Base-by-base conservation (phyloP, 73 alveolate genomes). In the Paraurostyla sp. region DNA sequence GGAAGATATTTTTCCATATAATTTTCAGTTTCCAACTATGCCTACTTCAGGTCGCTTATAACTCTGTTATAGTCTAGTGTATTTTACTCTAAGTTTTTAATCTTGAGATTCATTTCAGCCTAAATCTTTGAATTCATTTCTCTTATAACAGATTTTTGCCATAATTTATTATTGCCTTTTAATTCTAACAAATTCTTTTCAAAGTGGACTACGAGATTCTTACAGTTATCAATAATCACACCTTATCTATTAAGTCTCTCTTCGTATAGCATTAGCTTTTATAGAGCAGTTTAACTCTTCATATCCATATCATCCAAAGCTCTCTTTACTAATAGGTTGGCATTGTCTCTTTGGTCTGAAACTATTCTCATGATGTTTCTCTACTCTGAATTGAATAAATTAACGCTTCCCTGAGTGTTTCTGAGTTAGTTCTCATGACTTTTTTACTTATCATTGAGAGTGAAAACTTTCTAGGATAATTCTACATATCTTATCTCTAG, bases 1-100 rank as follows among this genome's bases (percentile, higher is more conserved):
- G 87, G 87, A 25, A 30, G 48, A 30, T 73, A 73, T 4, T 73
- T 73, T 23, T 11, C 48, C 51, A 73, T 45, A 29, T 73, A 73
- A 50, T 73, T 73, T 48, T 73, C 87, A 2, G 29, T 15, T 56
- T 73, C 87, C 23, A 73, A 25, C 46, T 43, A 25, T 27, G 41
- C 13, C 23, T 40, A 11, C 56, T 50, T 45, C 52, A 73, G 23
- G 46, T 73, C 87, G 36, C 87, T 73, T 1, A 73, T 45, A 18
- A 73, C 18, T 20, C 87, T 45, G 50, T 73, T 73, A 23, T 2
- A 33, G 32, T 45, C 71, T 46, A 73, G 29, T 11, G 32, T 16
- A 33, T 73, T 73, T 18, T 45, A 0, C 23, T 73, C 87, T 32
- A 73, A 30, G 20, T 11, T 13, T 23, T 73, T 73, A 1, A 73